phyloP scores from a whole-genome alignment of 176 grass and related monocot species.

The Thinopyrum elongatum region DNA sequence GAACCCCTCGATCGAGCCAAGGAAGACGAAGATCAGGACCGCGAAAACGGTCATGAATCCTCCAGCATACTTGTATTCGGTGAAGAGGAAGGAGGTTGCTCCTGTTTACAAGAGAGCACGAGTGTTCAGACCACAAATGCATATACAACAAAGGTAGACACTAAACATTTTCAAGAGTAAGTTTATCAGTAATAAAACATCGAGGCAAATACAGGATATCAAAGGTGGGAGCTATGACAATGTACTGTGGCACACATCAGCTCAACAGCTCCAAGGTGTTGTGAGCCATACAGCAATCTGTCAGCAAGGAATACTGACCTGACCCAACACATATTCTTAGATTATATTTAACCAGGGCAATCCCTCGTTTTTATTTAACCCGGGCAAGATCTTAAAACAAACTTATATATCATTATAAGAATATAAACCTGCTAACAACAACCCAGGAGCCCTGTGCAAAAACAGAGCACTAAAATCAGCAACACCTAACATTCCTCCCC shows the following conservation, averaged over 20 bases:
- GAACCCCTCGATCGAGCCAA: constrained; percentile 92
- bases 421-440: background rate
- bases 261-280: background rate
- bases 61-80: constrained; percentile 88
- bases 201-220: background rate
- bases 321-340: background rate
- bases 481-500: background rate
- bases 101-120: constrained; percentile 56
- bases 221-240: background rate
- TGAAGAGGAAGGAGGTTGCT: constrained; percentile 91
- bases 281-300: background rate
- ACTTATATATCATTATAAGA: background rate
- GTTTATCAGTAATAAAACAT: background rate
- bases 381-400: background rate
- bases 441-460: background rate
- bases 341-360: background rate
- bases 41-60: constrained; percentile 84
- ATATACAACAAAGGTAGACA: background rate
- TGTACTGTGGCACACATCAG: background rate
- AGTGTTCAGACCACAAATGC: constrained; percentile 8
- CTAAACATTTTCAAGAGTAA: background rate
- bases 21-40: constrained; percentile 83
- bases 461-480: constrained; percentile 17
- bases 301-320: background rate
- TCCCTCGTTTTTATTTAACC: background rate